These are phyloP conservation scores for Cryptomeria japonica DNA, from an alignment of 75 land plant genomes.

Conservation along the genomic window DNA sequence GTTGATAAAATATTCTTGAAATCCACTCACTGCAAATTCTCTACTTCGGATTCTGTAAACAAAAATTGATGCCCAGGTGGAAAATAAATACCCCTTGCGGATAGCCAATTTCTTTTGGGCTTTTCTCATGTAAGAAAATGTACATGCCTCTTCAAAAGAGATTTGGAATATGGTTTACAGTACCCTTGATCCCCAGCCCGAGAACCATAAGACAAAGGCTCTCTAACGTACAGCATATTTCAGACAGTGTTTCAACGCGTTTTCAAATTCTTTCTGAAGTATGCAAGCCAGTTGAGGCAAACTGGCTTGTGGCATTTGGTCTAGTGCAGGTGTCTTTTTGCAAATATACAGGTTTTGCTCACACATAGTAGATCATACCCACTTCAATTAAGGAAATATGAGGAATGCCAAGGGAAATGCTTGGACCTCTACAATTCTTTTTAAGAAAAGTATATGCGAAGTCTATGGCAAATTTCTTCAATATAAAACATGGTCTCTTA, in stretches of 20 bases:
- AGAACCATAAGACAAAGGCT: background rate
- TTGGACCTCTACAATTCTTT: constrained; percentile 35
- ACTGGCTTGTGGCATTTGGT: background rate
- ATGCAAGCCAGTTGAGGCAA: background rate
- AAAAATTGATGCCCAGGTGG: background rate
- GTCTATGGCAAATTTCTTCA: constrained; percentile 36
- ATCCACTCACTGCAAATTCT: background rate
- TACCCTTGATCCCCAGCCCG: background rate
- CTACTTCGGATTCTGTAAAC: background rate
- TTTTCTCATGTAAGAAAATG: background rate
- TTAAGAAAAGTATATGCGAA: constrained; percentile 31
- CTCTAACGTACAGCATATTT: background rate
- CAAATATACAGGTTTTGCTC: background rate
- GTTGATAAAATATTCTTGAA: background rate
- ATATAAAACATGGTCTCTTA: constrained; percentile 28
- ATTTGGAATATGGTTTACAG: background rate
- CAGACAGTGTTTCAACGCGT: background rate
- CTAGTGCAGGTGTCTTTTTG: background rate
- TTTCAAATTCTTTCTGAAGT: background rate
- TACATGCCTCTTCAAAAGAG: background rate
- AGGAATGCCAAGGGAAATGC: constrained; percentile 26
- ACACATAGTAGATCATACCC: constrained; percentile 47
- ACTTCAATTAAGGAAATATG: constrained; percentile 42
- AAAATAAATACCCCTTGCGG: background rate
- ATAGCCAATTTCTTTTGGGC: background rate